Evolutionary conservation across 495 filamentous ascomycete genomes (phyloP), one percentile per base, ranked within the genome.

Genomic region (Penicillium verhagenii): DNA sequence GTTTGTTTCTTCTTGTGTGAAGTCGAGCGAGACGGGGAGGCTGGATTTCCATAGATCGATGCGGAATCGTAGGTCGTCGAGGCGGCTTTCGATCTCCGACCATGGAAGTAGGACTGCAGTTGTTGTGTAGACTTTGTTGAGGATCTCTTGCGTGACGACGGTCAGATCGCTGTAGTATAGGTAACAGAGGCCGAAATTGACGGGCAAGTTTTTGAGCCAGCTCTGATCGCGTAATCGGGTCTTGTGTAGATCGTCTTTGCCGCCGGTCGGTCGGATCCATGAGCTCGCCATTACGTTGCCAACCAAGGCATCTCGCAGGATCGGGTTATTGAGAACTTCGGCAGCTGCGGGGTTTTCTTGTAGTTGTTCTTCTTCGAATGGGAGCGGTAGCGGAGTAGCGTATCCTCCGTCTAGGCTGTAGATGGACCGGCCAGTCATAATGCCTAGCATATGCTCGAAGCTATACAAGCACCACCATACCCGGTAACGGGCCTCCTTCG

Each of bases 381-480:
- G 80, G 10, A 81, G 61, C 1, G 86, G 85, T 52, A 86, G 65
- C 2, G 83, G 82, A 2, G 78, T 75, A 25, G 81, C 63, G 78
- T 75, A 44, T 66, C 72, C 53, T 81, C 78, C 33, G 70, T 72
- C 45, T 83, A 81, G 46, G 70, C 78, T 47, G 73, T 79, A 63
- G 14, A 63, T 63, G 3, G 82, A 78, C 14, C 85, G 78, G 11
- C 85, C 85, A 8, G 83, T 87, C 73, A 87, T 86, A 16, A 79
- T 74, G 26, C 79, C 77, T 21, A 88, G 69, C 39, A 76, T 68
- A 39, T 84, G 79, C 47, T 88, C 85, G 47, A 87, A 69, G 1
- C 72, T 77, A 53, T 82, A 85, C 4, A 88, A 58, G 31, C 83
- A 81, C 80, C 83, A 88, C 85, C 85, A 88, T 8, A 87, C 72